These are phyloP conservation scores for Scytalidium sp. DNA, from an alignment of 2,329 filamentous ascomycete species.

Conservation along the genomic window DNA sequence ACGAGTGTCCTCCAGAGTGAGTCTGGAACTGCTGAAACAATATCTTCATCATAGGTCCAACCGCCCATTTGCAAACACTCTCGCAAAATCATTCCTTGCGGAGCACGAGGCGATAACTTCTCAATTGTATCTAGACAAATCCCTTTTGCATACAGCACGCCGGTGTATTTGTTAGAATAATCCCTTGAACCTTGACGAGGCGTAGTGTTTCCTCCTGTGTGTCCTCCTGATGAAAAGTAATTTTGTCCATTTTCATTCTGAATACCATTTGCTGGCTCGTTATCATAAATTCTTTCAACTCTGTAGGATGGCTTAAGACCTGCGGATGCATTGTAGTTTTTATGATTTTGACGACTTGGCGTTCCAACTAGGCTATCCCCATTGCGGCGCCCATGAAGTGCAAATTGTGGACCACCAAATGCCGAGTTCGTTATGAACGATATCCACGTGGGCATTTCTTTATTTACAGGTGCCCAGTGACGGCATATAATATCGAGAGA, in stretches of 20 bases:
- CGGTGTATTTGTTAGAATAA: background rate
- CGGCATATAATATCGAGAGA: constrained; percentile 23
- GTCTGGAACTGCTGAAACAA: constrained; percentile 5
- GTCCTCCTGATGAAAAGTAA: too few relatives aligned
- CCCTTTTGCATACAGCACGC: constrained; percentile 8
- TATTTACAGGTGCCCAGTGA: constrained; percentile 16
- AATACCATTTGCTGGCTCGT: too few relatives aligned
- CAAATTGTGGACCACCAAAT: constrained; percentile 8
- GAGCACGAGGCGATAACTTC: constrained; percentile 1
- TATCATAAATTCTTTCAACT: too few relatives aligned
- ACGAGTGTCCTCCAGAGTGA: constrained; percentile 13
- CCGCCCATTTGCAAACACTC: constrained; percentile 10
- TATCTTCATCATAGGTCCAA: constrained; percentile 2
- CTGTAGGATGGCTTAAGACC: constrained; percentile 1
- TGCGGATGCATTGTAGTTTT: background rate
- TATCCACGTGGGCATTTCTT: constrained; percentile 15
- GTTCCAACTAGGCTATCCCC: background rate
- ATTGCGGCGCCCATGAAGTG: constrained; percentile 2
- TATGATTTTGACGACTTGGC: background rate
- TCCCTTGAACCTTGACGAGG: too few relatives aligned
- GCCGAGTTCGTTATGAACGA: constrained; percentile 9
- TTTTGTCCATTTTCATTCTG: too few relatives aligned
- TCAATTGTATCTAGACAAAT: constrained; percentile 8
- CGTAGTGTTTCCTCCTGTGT: too few relatives aligned
- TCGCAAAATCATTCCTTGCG: constrained; percentile 4